Evolutionary conservation across 805 yeast genomes (phyloP).

Genomic region (Yamadazyma phyllophila): DNA sequence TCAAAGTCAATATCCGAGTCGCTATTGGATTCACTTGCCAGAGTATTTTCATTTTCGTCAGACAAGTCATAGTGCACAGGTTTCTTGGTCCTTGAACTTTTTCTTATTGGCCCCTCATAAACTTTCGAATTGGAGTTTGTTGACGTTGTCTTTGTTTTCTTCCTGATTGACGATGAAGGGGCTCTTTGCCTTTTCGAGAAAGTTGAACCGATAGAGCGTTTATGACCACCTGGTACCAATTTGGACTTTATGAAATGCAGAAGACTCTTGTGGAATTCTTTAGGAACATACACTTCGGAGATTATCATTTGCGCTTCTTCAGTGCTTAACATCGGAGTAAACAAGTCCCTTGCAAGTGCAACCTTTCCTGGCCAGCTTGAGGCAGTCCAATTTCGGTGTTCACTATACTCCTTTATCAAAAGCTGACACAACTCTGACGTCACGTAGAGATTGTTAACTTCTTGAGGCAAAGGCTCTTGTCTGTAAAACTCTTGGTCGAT

Average conservation of each 20-base stretch:
- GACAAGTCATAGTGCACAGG: slow-evolving; percentile 31
- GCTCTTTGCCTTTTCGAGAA: too few relatives aligned
- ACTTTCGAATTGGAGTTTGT: neutral
- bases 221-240: too few relatives aligned
- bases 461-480: slow-evolving; percentile 18
- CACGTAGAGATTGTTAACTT: slow-evolving; percentile 50
- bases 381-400: slow-evolving; percentile 61
- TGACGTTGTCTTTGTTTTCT: neutral
- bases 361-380: slow-evolving; percentile 82
- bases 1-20: neutral
- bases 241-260: slow-evolving; percentile 20
- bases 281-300: slow-evolving; percentile 55
- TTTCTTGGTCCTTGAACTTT: slow-evolving; percentile 38
- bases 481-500: slow-evolving; percentile 30
- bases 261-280: slow-evolving; percentile 40
- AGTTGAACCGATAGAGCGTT: too few relatives aligned
- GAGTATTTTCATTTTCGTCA: neutral
- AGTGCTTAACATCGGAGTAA: slow-evolving; percentile 55
- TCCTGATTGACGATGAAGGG: neutral
- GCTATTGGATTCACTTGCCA: neutral
- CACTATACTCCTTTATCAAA: slow-evolving; percentile 56
- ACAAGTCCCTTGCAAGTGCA: slow-evolving; percentile 67
- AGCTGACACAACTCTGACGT: slow-evolving; percentile 75
- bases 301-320: slow-evolving; percentile 58
- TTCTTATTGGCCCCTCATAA: slow-evolving; percentile 32